A percentile compares a stretch with the other conserved stretches of the same genome.
Evolutionary conservation across 2,329 filamentous ascomycete genomes (phyloP).

Genomic region (Hypoxylon sp.): DNA sequence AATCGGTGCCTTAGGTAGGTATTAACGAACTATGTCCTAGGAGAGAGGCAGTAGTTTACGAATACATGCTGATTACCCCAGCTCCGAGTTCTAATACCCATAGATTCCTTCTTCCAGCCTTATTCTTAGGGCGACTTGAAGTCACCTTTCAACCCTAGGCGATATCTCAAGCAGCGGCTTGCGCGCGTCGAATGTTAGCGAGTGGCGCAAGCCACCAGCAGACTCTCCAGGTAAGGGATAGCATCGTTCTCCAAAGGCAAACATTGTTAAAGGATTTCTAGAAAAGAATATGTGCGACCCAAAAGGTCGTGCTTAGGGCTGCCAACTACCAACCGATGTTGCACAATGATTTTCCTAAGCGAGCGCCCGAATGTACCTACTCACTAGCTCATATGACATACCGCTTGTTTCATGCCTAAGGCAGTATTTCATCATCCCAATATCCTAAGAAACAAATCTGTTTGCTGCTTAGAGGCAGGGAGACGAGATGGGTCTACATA

Average conservation of each 20-base stretch:
- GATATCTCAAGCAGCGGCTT: neutral
- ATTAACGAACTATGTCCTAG: neutral
- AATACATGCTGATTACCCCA: neutral
- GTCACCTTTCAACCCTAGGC: neutral
- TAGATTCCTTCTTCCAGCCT: neutral
- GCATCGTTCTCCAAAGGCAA: too few relatives aligned
- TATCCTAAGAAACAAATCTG: neutral
- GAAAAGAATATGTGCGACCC: neutral
- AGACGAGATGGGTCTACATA: neutral
- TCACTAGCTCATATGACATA: neutral
- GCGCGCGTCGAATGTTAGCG: neutral
- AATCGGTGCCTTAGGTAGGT: neutral
- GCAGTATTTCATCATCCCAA: neutral
- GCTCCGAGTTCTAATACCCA: neutral
- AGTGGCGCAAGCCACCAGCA: neutral
- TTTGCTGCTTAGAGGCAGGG: neutral
- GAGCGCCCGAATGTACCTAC: neutral
- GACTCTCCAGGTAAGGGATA: too few relatives aligned
- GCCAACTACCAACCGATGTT: neutral
- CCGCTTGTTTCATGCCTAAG: neutral
- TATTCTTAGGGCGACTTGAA: neutral
- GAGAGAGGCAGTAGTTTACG: neutral
- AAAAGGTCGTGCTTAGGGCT: neutral
- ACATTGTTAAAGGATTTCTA: too few relatives aligned
- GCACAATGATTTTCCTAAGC: neutral